Evolutionary conservation across 176 grass and related monocot genomes (phyloP), one percentile per base, ranked within the genome.

Genomic region (Aegilops longissima): DNA sequence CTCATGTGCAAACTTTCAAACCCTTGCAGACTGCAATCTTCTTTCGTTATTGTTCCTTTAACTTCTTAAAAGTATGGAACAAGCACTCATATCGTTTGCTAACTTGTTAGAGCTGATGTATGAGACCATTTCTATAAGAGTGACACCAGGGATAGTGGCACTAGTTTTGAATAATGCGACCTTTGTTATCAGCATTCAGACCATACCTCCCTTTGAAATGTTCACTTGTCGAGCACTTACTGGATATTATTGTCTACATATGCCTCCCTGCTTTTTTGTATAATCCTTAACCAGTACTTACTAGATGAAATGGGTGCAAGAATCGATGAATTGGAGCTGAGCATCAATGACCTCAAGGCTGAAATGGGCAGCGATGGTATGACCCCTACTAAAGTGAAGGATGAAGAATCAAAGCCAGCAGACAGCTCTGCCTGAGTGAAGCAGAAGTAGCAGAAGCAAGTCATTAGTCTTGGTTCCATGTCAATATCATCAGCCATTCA

Each of bases 261-360:
- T 51, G 52, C 39, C 1, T 39, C 4, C 25, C 21, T 49, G 5
- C 16, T 31, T 8, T 8, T 59, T 3, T 69, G 51, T 45, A 47
- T 12, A 61, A 33, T 88, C 64, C 89, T 92, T 98, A 89, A 93
- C 93, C 64, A 65, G 54, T 29, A 51, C 35, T 23, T 40, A 98
- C 95, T 95, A 93, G 95, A 98, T 77, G 87, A 98, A 75, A 86
- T 98, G 90, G 95, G 93, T 61, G 70, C 65, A 13, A 92, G 85
- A 87, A 93, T 98, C 5, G 87, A 93, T 78, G 89, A 98, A 84
- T 16, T 98, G 87, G 95, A 98, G 71, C 74, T 91, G 61, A 95
- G 88, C 77, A 86, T 98, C 64, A 95, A 90, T 66, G 89, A 88
- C 31, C 84, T 98, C 82, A 98, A 88, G 85, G 83, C 83, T 54